Evolutionary conservation across 2,329 filamentous ascomycete genomes (phyloP), one percentile per base, ranked within the genome.

Genomic region (Epichloe glyceriae): DNA sequence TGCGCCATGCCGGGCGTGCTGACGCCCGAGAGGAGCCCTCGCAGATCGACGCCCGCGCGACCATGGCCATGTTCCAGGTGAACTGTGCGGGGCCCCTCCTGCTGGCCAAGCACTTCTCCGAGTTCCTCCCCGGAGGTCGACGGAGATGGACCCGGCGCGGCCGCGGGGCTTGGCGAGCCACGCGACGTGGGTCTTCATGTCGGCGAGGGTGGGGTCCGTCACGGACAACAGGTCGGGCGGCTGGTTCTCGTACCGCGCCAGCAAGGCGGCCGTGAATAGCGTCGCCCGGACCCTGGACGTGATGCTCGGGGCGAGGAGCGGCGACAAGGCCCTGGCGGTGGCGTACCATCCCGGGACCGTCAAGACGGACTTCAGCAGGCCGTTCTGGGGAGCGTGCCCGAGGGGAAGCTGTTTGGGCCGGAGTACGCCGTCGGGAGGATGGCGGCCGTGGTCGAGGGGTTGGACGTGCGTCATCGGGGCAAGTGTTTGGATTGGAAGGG

Each of bases 291-390:
- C 78, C 6, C 81, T 88, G 54, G 87, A 93, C 62, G 73, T 85
- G 30, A 77, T 82, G 60, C 67, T 93, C 34, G 66, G 66, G 37
- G 70, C 74, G 4, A 72, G 74, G 41, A 74, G 76, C 52, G 80
- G 74, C 0, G 75, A 77, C 0, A 80, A 78, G 48, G 85, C 84
- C 0, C 71, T 88, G 56, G 80, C 80, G 1, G 68, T 94, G 11
- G 77, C 76, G 10, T 74, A 93, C 60, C 88, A 93, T 66, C 88
- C 88, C 1, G 87, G 88, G 3, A 93, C 87, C 1, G 86, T 93
- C 46, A 82, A 76, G 69, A 93, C 87, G 47, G 82, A 76, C 10
- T 68, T 94, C 54, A 88, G 82, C 55, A 75, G 72, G 59, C 80
- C 81, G 42, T 93, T 86, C 61, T 91, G 86, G 86, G 61, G 0